phyloP scores from a whole-genome alignment of 345 rosid genomes.

The Corchorus capsularis region DNA sequence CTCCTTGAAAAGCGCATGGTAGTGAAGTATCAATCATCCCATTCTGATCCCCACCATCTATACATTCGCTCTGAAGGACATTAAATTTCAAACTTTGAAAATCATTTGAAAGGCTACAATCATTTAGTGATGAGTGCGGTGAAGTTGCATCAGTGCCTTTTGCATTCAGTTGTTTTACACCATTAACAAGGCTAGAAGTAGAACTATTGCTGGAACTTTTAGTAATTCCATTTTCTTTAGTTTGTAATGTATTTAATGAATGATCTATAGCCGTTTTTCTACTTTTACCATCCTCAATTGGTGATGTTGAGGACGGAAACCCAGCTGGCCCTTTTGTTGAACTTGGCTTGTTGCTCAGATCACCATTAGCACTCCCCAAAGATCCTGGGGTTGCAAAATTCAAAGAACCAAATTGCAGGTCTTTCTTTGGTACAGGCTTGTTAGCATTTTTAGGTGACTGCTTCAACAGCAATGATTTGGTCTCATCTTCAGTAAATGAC shows the following conservation, averaged over 20 bases:
- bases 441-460: constrained; percentile 44
- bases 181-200: constrained; percentile 41
- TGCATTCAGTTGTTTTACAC: constrained; percentile 39
- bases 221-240: constrained; percentile 48
- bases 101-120: constrained; percentile 35
- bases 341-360: constrained; percentile 28
- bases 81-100: constrained; percentile 49
- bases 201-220: constrained; percentile 27
- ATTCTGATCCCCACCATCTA: constrained; percentile 29
- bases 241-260: constrained; percentile 25
- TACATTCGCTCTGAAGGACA: constrained; percentile 41
- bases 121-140: constrained; percentile 40
- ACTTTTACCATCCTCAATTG: constrained; percentile 32
- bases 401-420: constrained; percentile 58
- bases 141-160: constrained; percentile 38
- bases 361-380: constrained; percentile 41
- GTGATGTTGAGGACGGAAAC: constrained; percentile 37
- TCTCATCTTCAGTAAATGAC: constrained; percentile 91
- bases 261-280: constrained; percentile 26
- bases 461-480: constrained; percentile 53
- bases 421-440: constrained; percentile 43
- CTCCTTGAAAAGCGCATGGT: constrained; percentile 30
- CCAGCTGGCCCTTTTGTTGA: constrained; percentile 35
- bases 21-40: constrained; percentile 31
- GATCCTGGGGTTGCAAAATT: constrained; percentile 39